Percentiles rank a stretch among this genome's conserved stretches.
phyloP scores from a whole-genome alignment of 2,329 filamentous ascomycete species.

The Calycina herbarum region DNA sequence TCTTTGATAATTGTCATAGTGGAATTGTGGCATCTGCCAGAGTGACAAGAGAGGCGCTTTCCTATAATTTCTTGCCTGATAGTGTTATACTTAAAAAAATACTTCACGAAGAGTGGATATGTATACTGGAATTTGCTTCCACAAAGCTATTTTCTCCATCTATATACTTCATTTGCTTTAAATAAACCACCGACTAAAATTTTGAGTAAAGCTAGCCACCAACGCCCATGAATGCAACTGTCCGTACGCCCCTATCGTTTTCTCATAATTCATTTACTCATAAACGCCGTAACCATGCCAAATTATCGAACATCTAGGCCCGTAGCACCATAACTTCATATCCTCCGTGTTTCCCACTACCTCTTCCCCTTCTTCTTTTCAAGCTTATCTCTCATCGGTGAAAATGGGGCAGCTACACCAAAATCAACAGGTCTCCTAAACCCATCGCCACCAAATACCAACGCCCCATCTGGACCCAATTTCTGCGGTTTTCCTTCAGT shows the following conservation, averaged over 20 bases:
- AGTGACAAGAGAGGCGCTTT: too few relatives aligned
- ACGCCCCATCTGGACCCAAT: slow-evolving; percentile 46
- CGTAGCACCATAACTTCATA: not conserved
- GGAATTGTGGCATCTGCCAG: too few relatives aligned
- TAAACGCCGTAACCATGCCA: slow-evolving; percentile 7
- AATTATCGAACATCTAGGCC: not conserved
- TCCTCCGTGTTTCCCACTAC: slow-evolving; percentile 8
- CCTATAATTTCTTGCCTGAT: too few relatives aligned
- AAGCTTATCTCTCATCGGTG: slow-evolving; percentile 53
- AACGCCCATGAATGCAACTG: slow-evolving; percentile 1
- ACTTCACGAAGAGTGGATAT: too few relatives aligned
- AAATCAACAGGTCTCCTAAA: slow-evolving; percentile 47
- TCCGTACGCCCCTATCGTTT: not conserved
- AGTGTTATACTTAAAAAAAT: too few relatives aligned
- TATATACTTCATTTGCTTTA: not conserved
- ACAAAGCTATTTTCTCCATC: not conserved
- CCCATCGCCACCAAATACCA: slow-evolving; percentile 43
- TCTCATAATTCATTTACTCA: not conserved
- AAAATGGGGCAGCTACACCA: slow-evolving; percentile 58
- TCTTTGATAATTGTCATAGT: too few relatives aligned
- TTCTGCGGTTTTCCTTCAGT: slow-evolving; percentile 53
- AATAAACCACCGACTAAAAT: not conserved
- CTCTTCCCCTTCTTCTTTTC: slow-evolving; percentile 34
- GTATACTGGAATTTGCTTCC: too few relatives aligned
- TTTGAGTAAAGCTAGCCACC: not conserved